Conservation (phyloP, 1,139 yeast genomes). For the Zygoascus sp. region DNA sequence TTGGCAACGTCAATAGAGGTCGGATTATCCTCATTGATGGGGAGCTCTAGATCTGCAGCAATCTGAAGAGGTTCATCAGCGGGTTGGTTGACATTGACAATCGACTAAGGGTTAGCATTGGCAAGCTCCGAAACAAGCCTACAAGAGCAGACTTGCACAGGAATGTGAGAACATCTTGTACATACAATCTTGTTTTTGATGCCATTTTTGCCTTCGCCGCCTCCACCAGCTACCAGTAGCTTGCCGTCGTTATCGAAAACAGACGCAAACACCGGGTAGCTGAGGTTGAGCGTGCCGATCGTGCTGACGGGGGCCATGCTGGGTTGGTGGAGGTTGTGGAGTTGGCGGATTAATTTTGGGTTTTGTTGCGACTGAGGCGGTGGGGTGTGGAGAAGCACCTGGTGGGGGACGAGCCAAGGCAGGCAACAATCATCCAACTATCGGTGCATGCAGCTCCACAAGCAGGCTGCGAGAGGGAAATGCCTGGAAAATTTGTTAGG, state of each 20-base stretch:
- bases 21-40: conserved; percentile 33
- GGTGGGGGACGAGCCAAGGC: too few species aligned
- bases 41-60: conserved; percentile 23
- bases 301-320: conserved; percentile 6
- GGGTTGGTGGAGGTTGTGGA: neutral
- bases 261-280: conserved; percentile 80
- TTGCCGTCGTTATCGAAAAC: conserved; percentile 60
- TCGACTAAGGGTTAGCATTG: conserved; percentile 15
- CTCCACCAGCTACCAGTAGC: conserved; percentile 83
- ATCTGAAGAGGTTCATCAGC: conserved; percentile 17
- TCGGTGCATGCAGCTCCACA: too few species aligned
- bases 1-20: conserved; percentile 31
- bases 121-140: neutral
- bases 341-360: neutral
- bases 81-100: conserved; percentile 18
- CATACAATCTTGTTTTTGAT: conserved; percentile 67
- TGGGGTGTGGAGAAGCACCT: too few species aligned
- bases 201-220: conserved; percentile 89
- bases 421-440: too few species aligned
- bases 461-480: too few species aligned
- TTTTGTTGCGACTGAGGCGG: too few species aligned
- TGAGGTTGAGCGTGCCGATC: conserved; percentile 42
- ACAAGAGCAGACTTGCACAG: neutral
- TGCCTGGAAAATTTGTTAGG: too few species aligned
- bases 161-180: neutral